Conservation (phyloP, 352 stramenopile genomes). For the Phytophthora multivora region DNA sequence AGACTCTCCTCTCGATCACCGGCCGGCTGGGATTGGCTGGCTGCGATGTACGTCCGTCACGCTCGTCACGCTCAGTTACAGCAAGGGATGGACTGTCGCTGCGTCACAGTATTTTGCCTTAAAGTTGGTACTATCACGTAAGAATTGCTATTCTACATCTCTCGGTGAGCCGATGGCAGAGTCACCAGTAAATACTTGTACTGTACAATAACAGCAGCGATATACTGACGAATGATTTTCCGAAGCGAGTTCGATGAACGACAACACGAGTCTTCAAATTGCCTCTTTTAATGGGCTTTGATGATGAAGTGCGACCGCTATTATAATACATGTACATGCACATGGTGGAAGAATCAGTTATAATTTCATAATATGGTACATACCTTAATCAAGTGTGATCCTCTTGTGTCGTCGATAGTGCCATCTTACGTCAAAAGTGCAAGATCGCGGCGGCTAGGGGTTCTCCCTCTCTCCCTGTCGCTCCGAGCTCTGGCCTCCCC, state of each 20-base stretch:
- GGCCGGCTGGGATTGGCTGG: conserved; percentile 29
- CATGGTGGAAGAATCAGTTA: too few species aligned
- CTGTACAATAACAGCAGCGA: too few species aligned
- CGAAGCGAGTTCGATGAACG: too few species aligned
- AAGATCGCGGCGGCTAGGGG: conserved; percentile 16
- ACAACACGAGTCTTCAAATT: too few species aligned
- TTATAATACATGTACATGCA: too few species aligned
- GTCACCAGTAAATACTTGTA: too few species aligned
- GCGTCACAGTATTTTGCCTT: conserved; percentile 20
- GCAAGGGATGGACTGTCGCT: conserved; percentile 21
- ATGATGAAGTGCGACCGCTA: too few species aligned
- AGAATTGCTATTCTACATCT: neutral
- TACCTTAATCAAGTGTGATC: conserved; percentile 5
- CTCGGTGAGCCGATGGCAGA: too few species aligned
- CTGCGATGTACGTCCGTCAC: conserved; percentile 62
- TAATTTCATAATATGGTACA: neutral
- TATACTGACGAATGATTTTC: too few species aligned
- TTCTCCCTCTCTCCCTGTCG: conserved; percentile 33
- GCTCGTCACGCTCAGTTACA: conserved; percentile 57
- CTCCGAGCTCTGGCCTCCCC: conserved; percentile 23
- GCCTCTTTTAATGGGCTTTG: too few species aligned
- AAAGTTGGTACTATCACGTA: conserved; percentile 14
- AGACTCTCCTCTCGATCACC: neutral
- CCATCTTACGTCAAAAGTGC: conserved; percentile 18
- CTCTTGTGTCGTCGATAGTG: conserved; percentile 6